Conservation (phyloP, 148 eudicot genomes). For the Heliosperma pusillum region DNA sequence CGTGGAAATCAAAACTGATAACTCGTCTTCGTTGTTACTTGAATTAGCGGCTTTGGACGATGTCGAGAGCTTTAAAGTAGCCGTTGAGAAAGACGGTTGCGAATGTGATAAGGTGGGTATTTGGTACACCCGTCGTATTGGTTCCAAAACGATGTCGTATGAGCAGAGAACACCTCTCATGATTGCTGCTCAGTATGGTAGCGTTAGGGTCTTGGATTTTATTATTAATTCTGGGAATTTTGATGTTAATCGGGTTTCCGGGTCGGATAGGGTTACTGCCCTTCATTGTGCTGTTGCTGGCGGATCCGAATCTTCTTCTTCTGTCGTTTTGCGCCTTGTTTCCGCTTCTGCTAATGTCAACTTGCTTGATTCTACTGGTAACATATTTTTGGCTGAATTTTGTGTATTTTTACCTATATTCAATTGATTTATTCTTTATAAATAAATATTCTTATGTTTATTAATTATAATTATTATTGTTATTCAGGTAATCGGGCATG, state of each 20-base stretch:
- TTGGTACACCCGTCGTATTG: slow-evolving; percentile 78
- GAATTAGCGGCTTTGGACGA: slow-evolving; percentile 77
- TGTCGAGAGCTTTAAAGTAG: slow-evolving; percentile 36
- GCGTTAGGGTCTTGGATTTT: slow-evolving; percentile 43
- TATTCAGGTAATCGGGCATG: slow-evolving; percentile 38
- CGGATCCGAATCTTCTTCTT: slow-evolving; percentile 39
- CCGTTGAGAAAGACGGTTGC: slow-evolving; percentile 46
- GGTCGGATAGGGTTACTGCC: slow-evolving; percentile 69
- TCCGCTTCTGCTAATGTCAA: slow-evolving; percentile 48
- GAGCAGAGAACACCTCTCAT: slow-evolving; percentile 83
- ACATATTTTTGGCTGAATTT: too few species aligned
- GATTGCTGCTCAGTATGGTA: slow-evolving; percentile 75
- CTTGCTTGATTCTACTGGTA: slow-evolving; percentile 51
- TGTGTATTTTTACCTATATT: too few species aligned
- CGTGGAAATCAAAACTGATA: slow-evolving; percentile 31
- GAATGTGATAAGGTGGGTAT: slow-evolving; percentile 39
- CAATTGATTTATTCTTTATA: too few species aligned
- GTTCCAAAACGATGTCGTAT: slow-evolving; percentile 61
- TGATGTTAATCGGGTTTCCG: slow-evolving; percentile 57
- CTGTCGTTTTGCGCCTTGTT: slow-evolving; percentile 44
- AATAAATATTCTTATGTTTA: neutral
- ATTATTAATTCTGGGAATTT: slow-evolving; percentile 37
- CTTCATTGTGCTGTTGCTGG: slow-evolving; percentile 89
- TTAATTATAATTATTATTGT: neutral
- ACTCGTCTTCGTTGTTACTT: slow-evolving; percentile 44